These are phyloP conservation scores for Tolypocladium endophyticum DNA, from an alignment of 2,329 filamentous ascomycete genomes.

Conservation along the genomic window DNA sequence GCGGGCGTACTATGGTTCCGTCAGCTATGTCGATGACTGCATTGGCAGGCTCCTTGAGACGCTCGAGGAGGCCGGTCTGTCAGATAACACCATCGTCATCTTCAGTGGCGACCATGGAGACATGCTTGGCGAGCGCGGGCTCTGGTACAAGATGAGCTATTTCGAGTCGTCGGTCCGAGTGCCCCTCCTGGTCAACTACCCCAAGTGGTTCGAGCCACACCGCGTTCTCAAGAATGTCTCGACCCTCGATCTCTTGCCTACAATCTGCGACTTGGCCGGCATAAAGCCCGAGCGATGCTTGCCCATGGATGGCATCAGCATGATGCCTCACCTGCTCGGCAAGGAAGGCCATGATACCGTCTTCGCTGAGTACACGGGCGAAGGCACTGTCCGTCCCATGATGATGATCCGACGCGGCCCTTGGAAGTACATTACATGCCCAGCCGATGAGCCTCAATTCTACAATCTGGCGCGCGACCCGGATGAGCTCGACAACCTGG, in stretches of 20 bases:
- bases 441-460: conserved; percentile 73
- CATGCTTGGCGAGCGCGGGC: conserved; percentile 84
- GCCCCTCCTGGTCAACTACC: conserved; percentile 75
- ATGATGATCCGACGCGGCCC: conserved; percentile 87
- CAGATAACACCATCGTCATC: conserved; percentile 79
- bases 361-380: conserved; percentile 91
- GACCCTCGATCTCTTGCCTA: conserved; percentile 82
- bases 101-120: conserved; percentile 93
- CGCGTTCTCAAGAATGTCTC: conserved; percentile 77
- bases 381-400: conserved; percentile 78
- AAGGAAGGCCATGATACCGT: conserved; percentile 68
- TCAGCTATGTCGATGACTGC: conserved; percentile 89
- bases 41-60: conserved; percentile 72
- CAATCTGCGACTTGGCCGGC: conserved; percentile 73
- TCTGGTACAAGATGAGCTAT: conserved; percentile 99
- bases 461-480: conserved; percentile 72
- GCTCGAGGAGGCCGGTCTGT: conserved; percentile 67
- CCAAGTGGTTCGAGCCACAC: conserved; percentile 62
- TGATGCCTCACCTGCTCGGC: conserved; percentile 65
- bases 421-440: conserved; percentile 87
- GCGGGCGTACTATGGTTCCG: conserved; percentile 84
- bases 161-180: conserved; percentile 87
- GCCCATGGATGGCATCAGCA: conserved; percentile 77
- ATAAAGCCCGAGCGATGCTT: conserved; percentile 57
- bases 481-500: conserved; percentile 65